Conservation (phyloP, 768 basidiomycete species). For the Nidula microcarpa region DNA sequence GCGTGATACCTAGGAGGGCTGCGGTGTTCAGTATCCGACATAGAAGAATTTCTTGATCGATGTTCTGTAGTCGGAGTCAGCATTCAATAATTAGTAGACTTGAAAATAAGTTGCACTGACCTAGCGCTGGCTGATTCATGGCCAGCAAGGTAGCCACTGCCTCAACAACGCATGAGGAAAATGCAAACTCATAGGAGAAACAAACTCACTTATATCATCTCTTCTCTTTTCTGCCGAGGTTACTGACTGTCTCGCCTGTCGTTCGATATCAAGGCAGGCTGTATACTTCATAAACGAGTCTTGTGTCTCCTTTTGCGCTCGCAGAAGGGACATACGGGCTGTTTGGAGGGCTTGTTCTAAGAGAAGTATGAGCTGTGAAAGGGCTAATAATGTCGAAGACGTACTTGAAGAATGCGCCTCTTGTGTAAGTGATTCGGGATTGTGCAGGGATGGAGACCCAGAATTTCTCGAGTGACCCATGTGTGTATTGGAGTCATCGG, state of each 20-base stretch:
- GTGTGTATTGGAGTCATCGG: conserved; percentile 32
- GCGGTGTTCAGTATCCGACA: conserved; percentile 45
- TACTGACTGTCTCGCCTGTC: conserved; percentile 63
- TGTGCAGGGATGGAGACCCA: conserved; percentile 48
- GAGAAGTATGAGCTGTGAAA: conserved; percentile 14
- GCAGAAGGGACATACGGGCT: conserved; percentile 53
- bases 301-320: conserved; percentile 70
- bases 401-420: conserved; percentile 61
- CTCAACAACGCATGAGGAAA: conserved; percentile 2
- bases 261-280: conserved; percentile 63
- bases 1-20: conserved; percentile 43
- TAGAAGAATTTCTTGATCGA: conserved; percentile 50
- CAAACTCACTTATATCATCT: conserved; percentile 52
- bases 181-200: conserved; percentile 7
- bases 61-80: conserved; percentile 24
- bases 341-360: conserved; percentile 61
- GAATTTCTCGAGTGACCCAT: conserved; percentile 40
- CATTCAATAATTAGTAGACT: not conserved
- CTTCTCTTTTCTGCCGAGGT: conserved; percentile 63
- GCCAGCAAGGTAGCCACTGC: conserved; percentile 45
- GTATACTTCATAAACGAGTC: conserved; percentile 71
- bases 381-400: conserved; percentile 13
- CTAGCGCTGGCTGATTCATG: conserved; percentile 36
- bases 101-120: not conserved
- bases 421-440: conserved; percentile 49